Base-by-base conservation (phyloP, 805 yeast species). In the Wickerhamiella azyma region DNA sequence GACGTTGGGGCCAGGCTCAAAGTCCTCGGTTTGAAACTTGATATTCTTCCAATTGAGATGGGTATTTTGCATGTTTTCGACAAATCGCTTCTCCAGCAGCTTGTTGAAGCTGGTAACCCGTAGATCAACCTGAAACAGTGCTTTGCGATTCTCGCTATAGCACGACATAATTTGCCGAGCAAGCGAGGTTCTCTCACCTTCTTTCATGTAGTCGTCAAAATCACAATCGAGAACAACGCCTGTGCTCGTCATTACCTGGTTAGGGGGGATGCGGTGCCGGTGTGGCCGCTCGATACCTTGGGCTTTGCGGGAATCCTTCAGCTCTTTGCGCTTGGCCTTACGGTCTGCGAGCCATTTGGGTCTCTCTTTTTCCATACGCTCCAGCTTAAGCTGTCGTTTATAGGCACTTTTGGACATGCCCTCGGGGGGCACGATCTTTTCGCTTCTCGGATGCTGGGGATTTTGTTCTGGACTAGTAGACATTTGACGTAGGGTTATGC, bases 351-450 rank as follows among this genome's bases (percentile, higher is more conserved):
- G 67, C 55, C 72, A 76, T 44, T 76, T 79, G 1, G 72, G 84
- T 58, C 82, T 79, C 37, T 71, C 70, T 41, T 72, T 80, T 39
- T 77, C 85, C 71, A 81, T 77, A 50, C 66, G 66, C 54, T 71
- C 67, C 50, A 62, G 69, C 54, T 72, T 77, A 55, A 79, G 75
- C 49, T 72, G 69, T 55, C 78, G 78, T 62, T 89, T 89, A 82
- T 85, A 89, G 48, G 82, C 88, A 13, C 74, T 72, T 58, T 82
- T 85, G 26, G 94, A 78, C 83, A 89, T 80, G 5, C 95, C 96
- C 48, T 77, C 86, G 2, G 96, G 96, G 8, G 78, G 68, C 0
- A 49, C 59, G 9, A 49, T 26, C 26, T 52, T 3, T n/a, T 21
- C 26, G 13, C 48, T 37, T 8, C 26, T 29, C 4, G 42, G 37